A percentile compares a stretch with the other conserved stretches of the same genome.
Conservation (phyloP, 768 basidiomycete species). For the Calocybe indica region DNA sequence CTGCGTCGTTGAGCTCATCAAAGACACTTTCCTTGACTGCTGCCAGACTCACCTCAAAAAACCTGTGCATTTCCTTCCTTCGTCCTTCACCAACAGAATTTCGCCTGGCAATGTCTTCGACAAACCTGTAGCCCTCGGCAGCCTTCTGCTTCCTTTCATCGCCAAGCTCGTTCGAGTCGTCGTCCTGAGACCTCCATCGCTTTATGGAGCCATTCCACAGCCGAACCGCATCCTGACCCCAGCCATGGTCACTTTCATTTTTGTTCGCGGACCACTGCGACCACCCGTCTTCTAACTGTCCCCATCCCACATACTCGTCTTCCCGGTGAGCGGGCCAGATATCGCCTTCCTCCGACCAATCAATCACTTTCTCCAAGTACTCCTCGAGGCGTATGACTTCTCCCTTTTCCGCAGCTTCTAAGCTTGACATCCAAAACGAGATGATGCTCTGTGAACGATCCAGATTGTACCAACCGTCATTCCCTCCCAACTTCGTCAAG, state of each 20-base stretch:
- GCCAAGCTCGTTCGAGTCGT: neutral
- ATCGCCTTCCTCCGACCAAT: constrained; percentile 7
- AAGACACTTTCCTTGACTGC: neutral
- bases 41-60: constrained; percentile 36
- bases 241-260: no score
- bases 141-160: neutral
- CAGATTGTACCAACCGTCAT: constrained; percentile 12
- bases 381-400: constrained; percentile 36
- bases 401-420: constrained; percentile 42
- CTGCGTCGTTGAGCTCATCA: constrained; percentile 20
- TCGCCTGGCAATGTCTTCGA: constrained; percentile 39
- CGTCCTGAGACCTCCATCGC: neutral
- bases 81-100: constrained; percentile 31
- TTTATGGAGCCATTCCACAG: neutral
- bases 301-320: no score
- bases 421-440: constrained; percentile 46
- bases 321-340: no score
- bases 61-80: constrained; percentile 40
- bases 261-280: no score
- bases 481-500: no score
- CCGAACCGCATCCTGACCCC: neutral
- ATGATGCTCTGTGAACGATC: constrained; percentile 45
- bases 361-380: constrained; percentile 37
- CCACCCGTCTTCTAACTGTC: no score
- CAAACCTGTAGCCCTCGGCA: constrained; percentile 27